Base-by-base conservation (phyloP, 441 rosid species). In the Croton setiger region DNA sequence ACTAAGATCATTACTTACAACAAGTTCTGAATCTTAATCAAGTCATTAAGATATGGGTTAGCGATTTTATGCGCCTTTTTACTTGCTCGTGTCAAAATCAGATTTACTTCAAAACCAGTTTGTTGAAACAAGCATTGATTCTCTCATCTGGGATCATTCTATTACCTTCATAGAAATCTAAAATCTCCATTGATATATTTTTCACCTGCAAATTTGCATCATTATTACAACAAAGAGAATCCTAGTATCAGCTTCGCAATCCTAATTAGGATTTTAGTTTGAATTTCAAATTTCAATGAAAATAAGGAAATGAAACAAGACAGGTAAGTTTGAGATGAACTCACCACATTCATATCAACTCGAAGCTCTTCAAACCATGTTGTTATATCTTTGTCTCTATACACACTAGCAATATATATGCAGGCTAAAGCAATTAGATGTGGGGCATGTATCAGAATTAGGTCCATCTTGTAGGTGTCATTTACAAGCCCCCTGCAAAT, bases 331-430 rank as follows among this genome's bases (percentile, higher is more conserved):
- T 23, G 11, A 44, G 31, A 44, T 45, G 4, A 65, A 69, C 96
- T 86, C 81, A 94, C 99, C 76, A 86, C 88, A 79, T 87, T 94
- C 98, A 94, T 90, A 80, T 92, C 99, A 20, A 87, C 94, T 0
- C 84, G 89, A 36, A 94, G 97, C 82, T 94, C 99, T 81, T 94
- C 99, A 66, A 94, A 92, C 99, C 99, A 94, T 18, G 96, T 80
- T 13, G 86, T 86, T 66, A 75, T 83, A 73, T 92, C 98, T 81
- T 80, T 90, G 27, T 92, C 98, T 72, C 83, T 87, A 76, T 77
- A 67, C 47, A 85, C 94, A 18, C 91, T 85, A 55, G 94, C 92
- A 64, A 90, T 88, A 76, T 85, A 90, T 59, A 94, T 86, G 90
- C 96, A 94, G 79, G 98, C 98, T 53, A 92, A 78, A 41, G 98